phyloP scores from a whole-genome alignment of 2,329 filamentous ascomycete genomes.

The Lithohypha guttulata region DNA sequence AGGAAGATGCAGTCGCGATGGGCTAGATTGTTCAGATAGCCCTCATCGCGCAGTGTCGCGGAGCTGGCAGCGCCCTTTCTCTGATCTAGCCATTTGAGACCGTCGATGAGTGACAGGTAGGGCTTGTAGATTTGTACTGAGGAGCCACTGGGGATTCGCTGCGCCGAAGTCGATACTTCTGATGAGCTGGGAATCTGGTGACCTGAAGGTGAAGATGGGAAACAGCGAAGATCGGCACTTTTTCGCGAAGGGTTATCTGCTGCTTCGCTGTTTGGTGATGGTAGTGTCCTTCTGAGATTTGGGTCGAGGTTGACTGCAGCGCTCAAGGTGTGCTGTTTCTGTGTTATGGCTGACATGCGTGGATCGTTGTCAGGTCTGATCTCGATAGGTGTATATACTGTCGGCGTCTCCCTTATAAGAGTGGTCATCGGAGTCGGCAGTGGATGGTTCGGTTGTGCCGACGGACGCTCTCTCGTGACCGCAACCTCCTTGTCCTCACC shows the following conservation, averaged over 20 bases:
- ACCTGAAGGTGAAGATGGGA: no score
- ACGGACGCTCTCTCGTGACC: neutral
- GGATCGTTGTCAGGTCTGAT: neutral
- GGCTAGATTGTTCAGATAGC: neutral
- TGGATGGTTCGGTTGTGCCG: no score
- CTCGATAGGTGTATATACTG: neutral
- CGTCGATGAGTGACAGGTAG: slow-evolving; percentile 21
- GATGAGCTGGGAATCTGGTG: no score
- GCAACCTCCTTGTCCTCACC: slow-evolving; percentile 1
- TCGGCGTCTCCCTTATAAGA: neutral
- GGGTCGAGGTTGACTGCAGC: no score
- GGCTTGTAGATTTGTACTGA: slow-evolving; percentile 3
- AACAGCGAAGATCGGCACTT: no score
- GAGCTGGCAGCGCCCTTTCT: neutral
- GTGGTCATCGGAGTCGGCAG: no score
- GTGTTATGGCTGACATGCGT: neutral
- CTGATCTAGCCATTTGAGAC: slow-evolving; percentile 21
- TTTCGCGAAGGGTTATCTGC: no score
- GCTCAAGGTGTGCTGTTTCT: no score
- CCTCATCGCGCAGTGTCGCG: slow-evolving; percentile 8
- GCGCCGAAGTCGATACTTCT: neutral
- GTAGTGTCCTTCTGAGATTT: no score
- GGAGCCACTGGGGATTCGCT: neutral
- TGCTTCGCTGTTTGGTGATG: no score
- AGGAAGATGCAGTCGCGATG: slow-evolving; percentile 21